Evolutionary conservation across 305 asterid species (phyloP).

Genomic region (Fraxinus paxiana): DNA sequence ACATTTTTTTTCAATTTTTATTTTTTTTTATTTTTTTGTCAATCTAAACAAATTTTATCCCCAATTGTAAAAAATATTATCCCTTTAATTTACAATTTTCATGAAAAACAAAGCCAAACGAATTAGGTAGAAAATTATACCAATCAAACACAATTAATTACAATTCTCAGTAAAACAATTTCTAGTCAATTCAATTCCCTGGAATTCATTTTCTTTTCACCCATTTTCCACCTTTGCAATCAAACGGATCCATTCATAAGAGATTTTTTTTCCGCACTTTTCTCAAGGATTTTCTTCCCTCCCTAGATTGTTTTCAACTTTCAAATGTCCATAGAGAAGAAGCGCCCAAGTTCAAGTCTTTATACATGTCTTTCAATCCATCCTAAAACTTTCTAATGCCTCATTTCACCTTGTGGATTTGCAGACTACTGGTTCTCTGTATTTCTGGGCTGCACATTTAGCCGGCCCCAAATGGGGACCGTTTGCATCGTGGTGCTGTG

Average conservation of each 20-base stretch:
- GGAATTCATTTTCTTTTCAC: too few species aligned
- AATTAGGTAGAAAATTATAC: too few species aligned
- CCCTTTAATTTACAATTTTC: too few species aligned
- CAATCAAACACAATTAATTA: too few species aligned
- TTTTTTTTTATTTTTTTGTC: too few species aligned
- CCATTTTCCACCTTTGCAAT: too few species aligned
- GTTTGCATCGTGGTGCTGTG: constrained; percentile 47
- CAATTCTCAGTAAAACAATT: too few species aligned
- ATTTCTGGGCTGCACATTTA: constrained; percentile 48
- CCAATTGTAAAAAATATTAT: too few species aligned
- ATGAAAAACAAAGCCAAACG: too few species aligned
- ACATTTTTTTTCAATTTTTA: too few species aligned
- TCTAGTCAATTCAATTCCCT: too few species aligned
- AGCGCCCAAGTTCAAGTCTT: background rate
- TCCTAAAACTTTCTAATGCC: background rate
- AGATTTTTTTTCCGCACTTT: background rate
- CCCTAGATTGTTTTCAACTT: background rate
- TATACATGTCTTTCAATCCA: background rate
- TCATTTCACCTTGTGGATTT: background rate
- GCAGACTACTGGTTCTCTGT: constrained; percentile 43
- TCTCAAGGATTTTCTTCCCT: background rate
- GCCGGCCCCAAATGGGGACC: constrained; percentile 52
- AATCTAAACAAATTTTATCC: too few species aligned
- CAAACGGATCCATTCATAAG: background rate
- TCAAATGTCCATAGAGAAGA: background rate